Percentiles rank a stretch among this genome's conserved stretches.
phyloP scores from a whole-genome alignment of 306 rosid genomes.

The Dryas drummondii region DNA sequence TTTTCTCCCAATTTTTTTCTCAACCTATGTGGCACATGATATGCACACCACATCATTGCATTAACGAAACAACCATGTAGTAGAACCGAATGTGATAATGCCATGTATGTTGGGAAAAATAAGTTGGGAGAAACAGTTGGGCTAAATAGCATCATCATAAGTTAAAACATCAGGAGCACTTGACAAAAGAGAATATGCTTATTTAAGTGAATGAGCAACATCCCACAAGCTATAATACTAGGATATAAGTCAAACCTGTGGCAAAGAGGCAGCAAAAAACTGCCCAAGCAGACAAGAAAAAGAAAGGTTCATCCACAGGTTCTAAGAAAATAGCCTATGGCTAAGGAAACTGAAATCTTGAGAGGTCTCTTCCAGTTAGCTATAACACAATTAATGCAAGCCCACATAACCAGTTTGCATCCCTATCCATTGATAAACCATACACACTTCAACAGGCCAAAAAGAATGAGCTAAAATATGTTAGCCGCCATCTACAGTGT shows the following conservation, averaged over 20 bases:
- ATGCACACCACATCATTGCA: too few relatives aligned
- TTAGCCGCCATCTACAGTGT: background rate
- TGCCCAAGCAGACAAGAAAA: background rate
- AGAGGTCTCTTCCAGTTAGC: background rate
- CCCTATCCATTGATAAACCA: background rate
- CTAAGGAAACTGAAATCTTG: background rate
- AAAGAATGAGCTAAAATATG: background rate
- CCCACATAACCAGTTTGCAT: background rate
- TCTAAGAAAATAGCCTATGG: background rate
- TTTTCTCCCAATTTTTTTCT: too few relatives aligned
- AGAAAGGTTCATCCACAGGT: background rate
- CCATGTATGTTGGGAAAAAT: too few relatives aligned
- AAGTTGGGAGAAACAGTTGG: too few relatives aligned
- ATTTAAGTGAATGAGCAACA: background rate
- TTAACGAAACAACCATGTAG: too few relatives aligned
- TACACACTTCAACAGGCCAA: background rate
- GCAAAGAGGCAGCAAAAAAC: background rate
- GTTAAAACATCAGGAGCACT: background rate
- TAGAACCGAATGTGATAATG: too few relatives aligned
- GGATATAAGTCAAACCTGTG: background rate
- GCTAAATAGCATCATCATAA: too few relatives aligned
- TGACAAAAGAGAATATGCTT: background rate
- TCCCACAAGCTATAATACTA: background rate
- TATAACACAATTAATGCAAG: background rate
- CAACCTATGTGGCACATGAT: too few relatives aligned